Conservation (phyloP, 176 grass and related monocot species). For the Poa pratensis region DNA sequence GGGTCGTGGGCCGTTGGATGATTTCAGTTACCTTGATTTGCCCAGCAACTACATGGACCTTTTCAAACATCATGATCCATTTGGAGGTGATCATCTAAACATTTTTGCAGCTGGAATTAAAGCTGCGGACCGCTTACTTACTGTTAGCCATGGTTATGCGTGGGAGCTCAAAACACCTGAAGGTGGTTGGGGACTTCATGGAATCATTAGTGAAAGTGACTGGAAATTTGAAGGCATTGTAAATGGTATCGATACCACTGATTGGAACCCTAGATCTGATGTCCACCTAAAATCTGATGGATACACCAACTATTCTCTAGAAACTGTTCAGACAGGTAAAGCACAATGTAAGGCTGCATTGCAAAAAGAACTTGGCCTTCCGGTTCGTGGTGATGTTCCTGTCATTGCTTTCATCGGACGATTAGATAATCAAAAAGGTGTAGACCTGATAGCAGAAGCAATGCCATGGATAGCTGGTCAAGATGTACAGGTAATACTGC, state of each 20-base stretch:
- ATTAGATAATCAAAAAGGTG: constrained; percentile 90
- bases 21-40: constrained; percentile 75
- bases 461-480: constrained; percentile 92
- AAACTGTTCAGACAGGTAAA: constrained; percentile 72
- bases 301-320: constrained; percentile 79
- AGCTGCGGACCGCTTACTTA: constrained; percentile 83
- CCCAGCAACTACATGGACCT: constrained; percentile 73
- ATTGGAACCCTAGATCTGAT: constrained; percentile 87
- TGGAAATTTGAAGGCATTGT: constrained; percentile 95
- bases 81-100: constrained; percentile 90
- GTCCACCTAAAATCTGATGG: constrained; percentile 77
- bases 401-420: constrained; percentile 87
- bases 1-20: constrained; percentile 90
- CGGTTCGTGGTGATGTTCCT: constrained; percentile 62
- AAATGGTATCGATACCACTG: constrained; percentile 80
- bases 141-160: constrained; percentile 93
- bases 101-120: constrained; percentile 92
- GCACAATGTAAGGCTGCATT: constrained; percentile 82
- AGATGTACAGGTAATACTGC: constrained; percentile 81
- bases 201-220: constrained; percentile 69
- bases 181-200: constrained; percentile 91
- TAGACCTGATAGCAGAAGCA: constrained; percentile 88
- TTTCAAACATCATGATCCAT: constrained; percentile 75
- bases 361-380: constrained; percentile 77
- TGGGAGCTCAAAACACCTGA: constrained; percentile 93